Percentiles rank a stretch among this genome's conserved stretches.
phyloP scores from a whole-genome alignment of 371 early-diverging fungal species.

The Mortierella sp. region DNA sequence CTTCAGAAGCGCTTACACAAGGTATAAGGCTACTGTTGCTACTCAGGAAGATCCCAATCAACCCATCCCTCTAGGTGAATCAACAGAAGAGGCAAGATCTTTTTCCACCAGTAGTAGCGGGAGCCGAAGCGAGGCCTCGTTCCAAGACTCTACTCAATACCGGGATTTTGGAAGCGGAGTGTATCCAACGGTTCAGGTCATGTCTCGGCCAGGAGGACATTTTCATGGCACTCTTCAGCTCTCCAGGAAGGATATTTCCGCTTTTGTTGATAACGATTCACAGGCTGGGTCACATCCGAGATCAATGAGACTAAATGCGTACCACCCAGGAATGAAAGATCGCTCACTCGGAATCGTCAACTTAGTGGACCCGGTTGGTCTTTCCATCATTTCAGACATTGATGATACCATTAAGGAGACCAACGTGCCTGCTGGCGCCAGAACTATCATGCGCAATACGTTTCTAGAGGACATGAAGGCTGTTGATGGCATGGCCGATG shows the following conservation, averaged over 20 bases:
- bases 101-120: no score
- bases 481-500: slow-evolving; percentile 49
- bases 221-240: slow-evolving; percentile 45
- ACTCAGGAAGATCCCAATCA: no score
- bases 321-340: slow-evolving; percentile 35
- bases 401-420: slow-evolving; percentile 69
- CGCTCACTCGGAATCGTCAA: slow-evolving; percentile 56
- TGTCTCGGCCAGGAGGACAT: slow-evolving; percentile 39
- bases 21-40: no score
- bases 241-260: slow-evolving; percentile 17
- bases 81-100: no score
- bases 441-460: slow-evolving; percentile 72
- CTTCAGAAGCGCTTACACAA: no score
- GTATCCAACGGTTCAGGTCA: slow-evolving; percentile 42
- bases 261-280: not conserved
- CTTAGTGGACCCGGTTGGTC: slow-evolving; percentile 59
- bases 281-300: slow-evolving; percentile 20
- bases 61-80: no score
- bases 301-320: slow-evolving; percentile 38
- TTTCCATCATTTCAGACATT: slow-evolving; percentile 65
- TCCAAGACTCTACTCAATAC: slow-evolving; percentile 11
- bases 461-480: slow-evolving; percentile 62
- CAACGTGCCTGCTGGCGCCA: slow-evolving; percentile 64
- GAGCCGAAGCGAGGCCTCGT: no score
- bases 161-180: slow-evolving; percentile 28